Base-by-base conservation (phyloP, 257 asterid species). In the Marsdenia floribunda region DNA sequence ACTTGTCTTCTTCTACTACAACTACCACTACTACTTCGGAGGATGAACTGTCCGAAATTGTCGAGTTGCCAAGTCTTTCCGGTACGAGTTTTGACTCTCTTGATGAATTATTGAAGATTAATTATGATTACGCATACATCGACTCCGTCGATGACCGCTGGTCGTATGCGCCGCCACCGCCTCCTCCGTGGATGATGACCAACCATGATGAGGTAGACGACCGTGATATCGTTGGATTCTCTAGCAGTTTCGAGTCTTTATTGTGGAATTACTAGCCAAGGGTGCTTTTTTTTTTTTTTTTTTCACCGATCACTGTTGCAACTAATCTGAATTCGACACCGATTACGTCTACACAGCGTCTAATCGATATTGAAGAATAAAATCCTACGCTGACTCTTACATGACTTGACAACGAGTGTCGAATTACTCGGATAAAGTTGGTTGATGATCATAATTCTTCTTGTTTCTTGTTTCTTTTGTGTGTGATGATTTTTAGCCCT, bases 21-120 rank as follows among this genome's bases (percentile, higher is more conserved):
- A 11, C 12, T 8, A 44, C 49, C 2, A 44, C 9, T 44, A 11
- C 12, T 8, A 44, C 49, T 10, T 0, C 8, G 12, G 49, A 44
- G 2, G 97, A 88, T 24, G 96, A 90, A 58, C 47, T 92, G 82
- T 70, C 90, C 14, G 90, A 92, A 77, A 90, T 92, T 61, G 88
- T 88, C 3, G 97, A 88, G 87, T 69, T 92, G 77, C 97, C 97
- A 55, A 92, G 79, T 55, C 72, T 92, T 44, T 44, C 49, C 59
- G 95, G 86, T 0, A 52, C 92, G 54, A 69, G 76, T 60, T 87
- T 63, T 55, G 88, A 84, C 57, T 77, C 83, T 22, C 18, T 6
- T 44, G 11, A 8, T 8, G 49, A 44, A 44, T 7, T 44, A 44
- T 44, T 78, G 64, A 92, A 86, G 29, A 59, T 77, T 76, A 80